Percentiles rank a stretch among this genome's conserved stretches.
These are phyloP conservation scores for Plectosphaerella cucumerina DNA, from an alignment of 2,329 filamentous ascomycete genomes.

Conservation along the genomic window DNA sequence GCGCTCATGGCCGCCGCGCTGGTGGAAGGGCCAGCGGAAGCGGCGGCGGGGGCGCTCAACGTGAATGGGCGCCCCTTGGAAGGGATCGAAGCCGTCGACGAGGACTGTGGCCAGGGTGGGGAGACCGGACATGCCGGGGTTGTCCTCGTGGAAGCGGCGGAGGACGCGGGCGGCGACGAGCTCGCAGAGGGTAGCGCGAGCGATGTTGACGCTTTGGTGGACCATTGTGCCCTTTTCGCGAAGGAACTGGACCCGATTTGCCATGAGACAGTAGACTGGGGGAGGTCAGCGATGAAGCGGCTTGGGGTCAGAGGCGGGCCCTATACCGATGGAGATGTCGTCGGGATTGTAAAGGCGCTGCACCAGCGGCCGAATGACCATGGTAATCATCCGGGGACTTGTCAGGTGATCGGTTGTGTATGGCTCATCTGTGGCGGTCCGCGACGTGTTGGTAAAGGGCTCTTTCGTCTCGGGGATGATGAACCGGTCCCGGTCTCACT, in stretches of 20 bases:
- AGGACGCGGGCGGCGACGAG: conserved; percentile 63
- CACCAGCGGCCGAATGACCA: conserved; percentile 64
- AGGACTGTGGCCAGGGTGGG: conserved; percentile 64
- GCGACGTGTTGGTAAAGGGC: neutral
- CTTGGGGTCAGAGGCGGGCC: neutral
- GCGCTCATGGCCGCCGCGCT: conserved; percentile 36
- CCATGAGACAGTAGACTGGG: conserved; percentile 66
- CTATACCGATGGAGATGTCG: conserved; percentile 58
- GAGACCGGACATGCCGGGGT: conserved; percentile 57
- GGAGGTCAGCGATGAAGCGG: neutral
- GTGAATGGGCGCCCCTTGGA: conserved; percentile 61
- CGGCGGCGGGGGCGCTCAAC: conserved; percentile 30
- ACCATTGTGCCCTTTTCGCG: conserved; percentile 62
- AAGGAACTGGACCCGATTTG: conserved; percentile 67
- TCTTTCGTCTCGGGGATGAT: neutral
- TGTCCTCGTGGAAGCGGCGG: conserved; percentile 64
- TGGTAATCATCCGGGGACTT: conserved; percentile 62
- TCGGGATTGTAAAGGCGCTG: conserved; percentile 62
- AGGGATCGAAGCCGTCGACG: conserved; percentile 68
- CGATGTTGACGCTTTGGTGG: conserved; percentile 66
- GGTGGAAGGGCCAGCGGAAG: conserved; percentile 33
- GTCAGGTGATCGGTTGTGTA: conserved; percentile 57
- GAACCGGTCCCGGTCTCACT: neutral
- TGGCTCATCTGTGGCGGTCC: conserved; percentile 28
- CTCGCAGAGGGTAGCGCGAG: conserved; percentile 65